Conservation (phyloP, 2,329 filamentous ascomycete species). For the Aulographum hederae region DNA sequence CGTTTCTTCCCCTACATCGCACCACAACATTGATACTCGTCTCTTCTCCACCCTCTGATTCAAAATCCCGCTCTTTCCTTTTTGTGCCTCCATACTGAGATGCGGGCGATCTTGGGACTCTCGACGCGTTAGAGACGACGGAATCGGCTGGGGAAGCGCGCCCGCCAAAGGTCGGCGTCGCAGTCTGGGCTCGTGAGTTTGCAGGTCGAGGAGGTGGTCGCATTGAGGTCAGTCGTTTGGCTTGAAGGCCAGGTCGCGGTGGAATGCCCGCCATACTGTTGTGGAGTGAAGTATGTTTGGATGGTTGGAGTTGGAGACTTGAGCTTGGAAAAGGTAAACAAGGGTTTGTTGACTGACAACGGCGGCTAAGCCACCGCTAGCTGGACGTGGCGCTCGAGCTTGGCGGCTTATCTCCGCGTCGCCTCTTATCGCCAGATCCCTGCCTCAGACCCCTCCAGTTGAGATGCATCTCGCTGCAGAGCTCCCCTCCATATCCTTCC, state of each 20-base stretch:
- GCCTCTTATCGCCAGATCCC: too few relatives aligned
- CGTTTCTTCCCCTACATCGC: conserved; percentile 77
- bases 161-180: conserved; percentile 26
- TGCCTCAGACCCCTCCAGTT: too few relatives aligned
- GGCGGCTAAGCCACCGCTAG: too few relatives aligned
- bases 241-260: neutral
- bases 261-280: too few relatives aligned
- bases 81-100: conserved; percentile 42
- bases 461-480: too few relatives aligned
- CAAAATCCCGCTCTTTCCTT: conserved; percentile 76
- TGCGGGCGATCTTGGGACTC: conserved; percentile 21
- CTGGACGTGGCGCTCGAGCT: too few relatives aligned
- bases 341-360: too few relatives aligned
- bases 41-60: conserved; percentile 50
- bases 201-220: conserved; percentile 35
- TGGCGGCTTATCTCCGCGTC: too few relatives aligned
- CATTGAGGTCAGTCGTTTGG: conserved; percentile 25
- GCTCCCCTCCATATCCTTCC: too few relatives aligned
- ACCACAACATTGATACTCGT: conserved; percentile 98
- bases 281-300: too few relatives aligned
- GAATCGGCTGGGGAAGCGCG: conserved; percentile 55
- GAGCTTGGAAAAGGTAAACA: too few relatives aligned
- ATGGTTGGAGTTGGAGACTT: too few relatives aligned
- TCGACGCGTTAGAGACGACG: conserved; percentile 35
- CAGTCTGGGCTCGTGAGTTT: conserved; percentile 30